These are phyloP conservation scores for Tuber melanosporum DNA, from an alignment of 495 filamentous ascomycete genomes.

Conservation along the genomic window DNA sequence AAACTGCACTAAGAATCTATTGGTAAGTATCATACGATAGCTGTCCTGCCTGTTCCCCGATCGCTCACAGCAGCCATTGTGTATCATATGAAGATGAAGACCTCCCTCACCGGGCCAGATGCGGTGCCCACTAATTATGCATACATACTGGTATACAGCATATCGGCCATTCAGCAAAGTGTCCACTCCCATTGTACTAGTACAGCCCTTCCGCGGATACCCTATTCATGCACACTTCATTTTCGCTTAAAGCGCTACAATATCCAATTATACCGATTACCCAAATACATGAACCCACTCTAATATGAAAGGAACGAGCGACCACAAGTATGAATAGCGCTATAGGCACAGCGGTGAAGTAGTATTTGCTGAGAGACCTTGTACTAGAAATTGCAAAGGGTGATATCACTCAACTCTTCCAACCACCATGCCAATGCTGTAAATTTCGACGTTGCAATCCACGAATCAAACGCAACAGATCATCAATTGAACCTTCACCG, in stretches of 20 bases:
- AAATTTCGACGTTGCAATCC: constrained; percentile 2
- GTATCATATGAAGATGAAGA: not conserved
- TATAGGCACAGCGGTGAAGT: not conserved
- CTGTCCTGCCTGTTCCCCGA: not conserved
- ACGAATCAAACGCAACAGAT: not conserved
- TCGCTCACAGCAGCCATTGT: not conserved
- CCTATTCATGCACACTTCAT: not conserved
- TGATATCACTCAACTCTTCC: not conserved
- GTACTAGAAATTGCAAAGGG: not conserved
- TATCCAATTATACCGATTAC: not conserved
- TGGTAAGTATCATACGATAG: not conserved
- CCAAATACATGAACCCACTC: not conserved
- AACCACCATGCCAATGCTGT: not conserved
- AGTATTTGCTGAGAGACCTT: not conserved
- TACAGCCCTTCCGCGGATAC: not conserved
- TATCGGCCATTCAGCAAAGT: not conserved
- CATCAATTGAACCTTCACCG: not conserved
- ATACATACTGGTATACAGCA: not conserved
- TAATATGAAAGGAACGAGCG: not conserved
- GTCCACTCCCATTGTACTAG: not conserved
- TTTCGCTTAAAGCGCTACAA: not conserved
- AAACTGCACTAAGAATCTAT: not conserved
- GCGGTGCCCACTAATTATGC: not conserved
- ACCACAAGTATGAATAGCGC: not conserved
- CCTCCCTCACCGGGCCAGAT: not conserved